These are phyloP conservation scores for Nicotiana sylvestris DNA, from an alignment of 257 asterid genomes.

Conservation along the genomic window DNA sequence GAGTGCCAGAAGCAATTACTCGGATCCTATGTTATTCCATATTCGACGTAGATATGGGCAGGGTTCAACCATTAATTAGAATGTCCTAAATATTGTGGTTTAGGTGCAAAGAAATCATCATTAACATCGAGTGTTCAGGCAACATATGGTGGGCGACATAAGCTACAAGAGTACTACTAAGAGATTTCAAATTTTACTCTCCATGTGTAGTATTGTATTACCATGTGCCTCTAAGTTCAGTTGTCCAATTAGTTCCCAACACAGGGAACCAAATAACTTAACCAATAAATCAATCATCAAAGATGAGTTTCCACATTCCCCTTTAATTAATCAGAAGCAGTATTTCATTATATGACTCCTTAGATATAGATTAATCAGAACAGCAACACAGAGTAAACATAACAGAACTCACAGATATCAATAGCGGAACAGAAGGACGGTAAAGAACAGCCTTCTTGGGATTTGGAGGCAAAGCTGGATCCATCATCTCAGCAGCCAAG, in stretches of 20 bases:
- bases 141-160: neutral
- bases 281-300: neutral
- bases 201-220: neutral
- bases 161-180: neutral
- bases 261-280: neutral
- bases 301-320: neutral
- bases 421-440: constrained; percentile 81
- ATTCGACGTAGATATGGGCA: neutral
- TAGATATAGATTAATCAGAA: neutral
- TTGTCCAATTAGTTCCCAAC: neutral
- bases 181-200: neutral
- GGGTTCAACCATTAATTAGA: neutral
- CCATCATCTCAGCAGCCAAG: constrained; percentile 80
- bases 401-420: constrained; percentile 67
- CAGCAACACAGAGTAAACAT: neutral
- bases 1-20: neutral
- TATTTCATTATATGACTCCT: neutral
- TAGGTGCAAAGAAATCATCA: neutral
- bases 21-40: neutral
- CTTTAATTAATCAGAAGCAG: constrained; percentile 15
- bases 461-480: constrained; percentile 92
- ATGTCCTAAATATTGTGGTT: neutral
- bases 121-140: neutral
- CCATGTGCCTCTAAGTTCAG: neutral
- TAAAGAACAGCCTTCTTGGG: constrained; percentile 84